phyloP scores from a whole-genome alignment of 2,329 filamentous ascomycete genomes.

The Exophiala xenobiotica region DNA sequence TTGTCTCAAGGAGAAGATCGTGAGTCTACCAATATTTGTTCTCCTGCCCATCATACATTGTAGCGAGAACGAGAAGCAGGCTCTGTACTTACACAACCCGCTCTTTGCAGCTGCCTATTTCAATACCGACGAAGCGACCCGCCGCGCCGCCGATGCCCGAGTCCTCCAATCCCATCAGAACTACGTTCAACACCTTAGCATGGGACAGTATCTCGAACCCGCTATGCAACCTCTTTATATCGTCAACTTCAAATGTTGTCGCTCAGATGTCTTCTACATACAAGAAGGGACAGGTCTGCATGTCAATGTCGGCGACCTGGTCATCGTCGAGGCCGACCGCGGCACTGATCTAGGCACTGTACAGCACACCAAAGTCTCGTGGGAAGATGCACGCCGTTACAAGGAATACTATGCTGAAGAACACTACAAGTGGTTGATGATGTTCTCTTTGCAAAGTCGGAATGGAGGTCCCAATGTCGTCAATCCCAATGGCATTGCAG shows the following conservation, averaged over 20 bases:
- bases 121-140: slow-evolving; percentile 34
- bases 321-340: slow-evolving; percentile 96
- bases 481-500: slow-evolving; percentile 55
- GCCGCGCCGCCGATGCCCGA: slow-evolving; percentile 43
- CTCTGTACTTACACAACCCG: slow-evolving; percentile 40
- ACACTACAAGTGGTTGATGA: slow-evolving; percentile 98
- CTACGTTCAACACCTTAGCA: slow-evolving; percentile 28
- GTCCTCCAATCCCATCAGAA: slow-evolving; percentile 31
- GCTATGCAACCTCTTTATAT: slow-evolving; percentile 76
- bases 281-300: slow-evolving; percentile 91
- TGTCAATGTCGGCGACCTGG: slow-evolving; percentile 86
- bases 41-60: slow-evolving; percentile 1
- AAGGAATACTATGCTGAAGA: slow-evolving; percentile 92
- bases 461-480: slow-evolving; percentile 43
- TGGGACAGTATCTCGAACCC: slow-evolving; percentile 30
- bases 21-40: slow-evolving; percentile 42
- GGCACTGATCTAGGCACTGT: slow-evolving; percentile 95
- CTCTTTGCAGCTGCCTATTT: slow-evolving; percentile 47
- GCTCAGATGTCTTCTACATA: slow-evolving; percentile 95
- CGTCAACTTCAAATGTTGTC: slow-evolving; percentile 93
- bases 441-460: slow-evolving; percentile 81
- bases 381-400: slow-evolving; percentile 80
- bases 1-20: slow-evolving; percentile 42
- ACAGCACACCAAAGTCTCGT: slow-evolving; percentile 80
- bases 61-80: slow-evolving; percentile 32